phyloP scores from a whole-genome alignment of 495 filamentous ascomycete species.

The Hypoxylon fragiforme region DNA sequence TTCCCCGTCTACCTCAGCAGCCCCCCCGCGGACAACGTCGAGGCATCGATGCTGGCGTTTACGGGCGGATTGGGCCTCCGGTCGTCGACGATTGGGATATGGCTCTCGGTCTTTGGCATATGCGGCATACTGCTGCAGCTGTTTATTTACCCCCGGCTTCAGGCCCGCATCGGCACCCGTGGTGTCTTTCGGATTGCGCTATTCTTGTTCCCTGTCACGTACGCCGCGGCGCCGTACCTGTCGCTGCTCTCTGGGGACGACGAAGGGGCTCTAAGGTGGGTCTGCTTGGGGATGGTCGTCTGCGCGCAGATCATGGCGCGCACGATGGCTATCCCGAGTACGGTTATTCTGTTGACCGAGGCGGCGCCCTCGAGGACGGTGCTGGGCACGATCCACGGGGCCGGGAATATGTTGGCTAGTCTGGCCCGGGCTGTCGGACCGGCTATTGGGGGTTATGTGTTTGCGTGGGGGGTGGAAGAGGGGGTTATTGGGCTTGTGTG shows the following conservation, averaged over 20 bases:
- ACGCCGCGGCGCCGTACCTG: conserved; percentile 68
- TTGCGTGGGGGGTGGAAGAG: conserved; percentile 64
- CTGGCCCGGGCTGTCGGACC: conserved; percentile 68
- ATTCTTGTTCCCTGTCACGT: conserved; percentile 67
- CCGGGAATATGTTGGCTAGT: conserved; percentile 64
- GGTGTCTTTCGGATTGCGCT: conserved; percentile 61
- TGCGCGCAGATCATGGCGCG: conserved; percentile 69
- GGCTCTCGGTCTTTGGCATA: conserved; percentile 69
- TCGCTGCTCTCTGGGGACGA: conserved; percentile 55
- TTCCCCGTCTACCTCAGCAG: conserved; percentile 73
- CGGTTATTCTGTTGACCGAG: conserved; percentile 72
- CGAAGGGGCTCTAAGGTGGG: conserved; percentile 34
- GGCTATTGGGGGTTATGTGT: conserved; percentile 63
- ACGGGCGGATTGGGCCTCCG: conserved; percentile 71
- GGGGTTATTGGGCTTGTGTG: conserved; percentile 70
- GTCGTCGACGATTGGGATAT: conserved; percentile 68
- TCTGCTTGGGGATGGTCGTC: conserved; percentile 65
- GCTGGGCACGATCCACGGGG: conserved; percentile 70
- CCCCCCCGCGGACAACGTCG: conserved; percentile 55
- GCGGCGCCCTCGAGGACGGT: conserved; percentile 62
- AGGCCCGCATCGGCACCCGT: conserved; percentile 63
- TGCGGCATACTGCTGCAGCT: conserved; percentile 71
- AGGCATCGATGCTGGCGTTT: conserved; percentile 63
- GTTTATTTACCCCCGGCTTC: conserved; percentile 67
- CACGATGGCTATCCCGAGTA: conserved; percentile 70